Conservation (phyloP, 208 protist species). For the Entamoeba dispar region DNA sequence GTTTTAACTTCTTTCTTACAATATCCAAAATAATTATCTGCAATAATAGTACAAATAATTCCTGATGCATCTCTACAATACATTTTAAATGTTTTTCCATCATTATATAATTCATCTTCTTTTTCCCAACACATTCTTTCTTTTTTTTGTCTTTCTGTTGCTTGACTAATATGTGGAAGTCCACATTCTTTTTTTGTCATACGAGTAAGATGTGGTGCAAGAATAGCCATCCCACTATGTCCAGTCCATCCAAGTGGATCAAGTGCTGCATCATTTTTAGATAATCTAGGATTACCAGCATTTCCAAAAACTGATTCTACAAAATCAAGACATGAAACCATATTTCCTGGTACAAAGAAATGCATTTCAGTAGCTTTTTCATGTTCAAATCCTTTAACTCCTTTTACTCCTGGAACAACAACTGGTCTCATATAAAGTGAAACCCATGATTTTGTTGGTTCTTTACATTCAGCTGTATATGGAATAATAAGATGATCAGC, state of each 20-base stretch:
- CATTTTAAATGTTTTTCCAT: slow-evolving; percentile 34
- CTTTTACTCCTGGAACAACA: slow-evolving; percentile 23
- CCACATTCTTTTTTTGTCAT: slow-evolving; percentile 30
- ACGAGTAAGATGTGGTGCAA: slow-evolving; percentile 26
- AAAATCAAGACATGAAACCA: slow-evolving; percentile 31
- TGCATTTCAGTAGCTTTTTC: slow-evolving; percentile 23
- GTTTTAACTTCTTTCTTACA: slow-evolving; percentile 40
- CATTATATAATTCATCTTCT: slow-evolving; percentile 32
- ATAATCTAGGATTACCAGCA: slow-evolving; percentile 24
- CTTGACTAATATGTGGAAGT: slow-evolving; percentile 29
- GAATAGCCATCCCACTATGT: slow-evolving; percentile 27
- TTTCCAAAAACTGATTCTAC: slow-evolving; percentile 37
- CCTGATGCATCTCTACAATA: slow-evolving; percentile 14
- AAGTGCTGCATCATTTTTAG: slow-evolving; percentile 22
- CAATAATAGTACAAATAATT: slow-evolving; percentile 29
- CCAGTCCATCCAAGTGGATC: slow-evolving; percentile 25
- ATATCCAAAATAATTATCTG: slow-evolving; percentile 40
- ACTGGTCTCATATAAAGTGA: slow-evolving; percentile 24
- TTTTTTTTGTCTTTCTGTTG: slow-evolving; percentile 21
- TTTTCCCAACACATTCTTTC: slow-evolving; percentile 33
- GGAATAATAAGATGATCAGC: slow-evolving; percentile 14
- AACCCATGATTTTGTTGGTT: slow-evolving; percentile 13
- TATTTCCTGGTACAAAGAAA: slow-evolving; percentile 24
- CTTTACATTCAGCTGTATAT: slow-evolving; percentile 5
- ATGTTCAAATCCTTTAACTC: slow-evolving; percentile 11